Base-by-base conservation (phyloP, 129 eudicot species). In the Arctium minus region DNA sequence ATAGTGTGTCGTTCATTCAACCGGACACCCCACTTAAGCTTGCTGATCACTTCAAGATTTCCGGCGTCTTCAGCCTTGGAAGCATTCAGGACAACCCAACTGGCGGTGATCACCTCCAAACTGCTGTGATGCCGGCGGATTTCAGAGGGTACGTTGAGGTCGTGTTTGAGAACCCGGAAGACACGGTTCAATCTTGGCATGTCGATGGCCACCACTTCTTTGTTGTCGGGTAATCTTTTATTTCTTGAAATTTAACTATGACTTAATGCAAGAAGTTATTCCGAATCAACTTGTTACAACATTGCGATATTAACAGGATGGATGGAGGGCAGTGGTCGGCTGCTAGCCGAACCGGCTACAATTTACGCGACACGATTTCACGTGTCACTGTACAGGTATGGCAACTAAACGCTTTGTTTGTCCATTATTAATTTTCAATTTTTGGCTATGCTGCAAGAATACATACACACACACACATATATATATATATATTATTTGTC, bases 301-400 rank as follows among this genome's bases (percentile, higher is more conserved):
- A 15, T 74, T 78, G 73, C 60, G 75, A 17, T n/a, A 5, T 18
- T 10, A 50, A 77, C 88, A 93, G 97, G 85, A 88, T 91, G 91
- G 90, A 89, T 86, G 91, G 90, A 70, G 97, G 97, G 17, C 89
- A 83, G 84, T 93, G 97, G 97, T 83, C 97, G 15, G 64, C 90
- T 50, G 89, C 88, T 62, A 91, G 91, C 82, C 85, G 96, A 82
- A 48, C 37, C 0, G 81, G 82, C 38, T 93, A 93, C 88, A 93
- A 93, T 72, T 82, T 93, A 48, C 85, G 90, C 33, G 97, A 93
- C 81, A 89, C 96, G 2, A 87, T 93, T 64, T 81, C 96, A 29
- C 94, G 97, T 4, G 89, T 88, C 74, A 93, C 96, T 9, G 94
- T 91, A 77, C 97, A 93, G 96, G 97, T 89, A 85, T 53, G 68